A percentile compares a stretch with the other conserved stretches of the same genome.
phyloP scores from a whole-genome alignment of 2,329 filamentous ascomycete species.

The Pyricularia sp. region DNA sequence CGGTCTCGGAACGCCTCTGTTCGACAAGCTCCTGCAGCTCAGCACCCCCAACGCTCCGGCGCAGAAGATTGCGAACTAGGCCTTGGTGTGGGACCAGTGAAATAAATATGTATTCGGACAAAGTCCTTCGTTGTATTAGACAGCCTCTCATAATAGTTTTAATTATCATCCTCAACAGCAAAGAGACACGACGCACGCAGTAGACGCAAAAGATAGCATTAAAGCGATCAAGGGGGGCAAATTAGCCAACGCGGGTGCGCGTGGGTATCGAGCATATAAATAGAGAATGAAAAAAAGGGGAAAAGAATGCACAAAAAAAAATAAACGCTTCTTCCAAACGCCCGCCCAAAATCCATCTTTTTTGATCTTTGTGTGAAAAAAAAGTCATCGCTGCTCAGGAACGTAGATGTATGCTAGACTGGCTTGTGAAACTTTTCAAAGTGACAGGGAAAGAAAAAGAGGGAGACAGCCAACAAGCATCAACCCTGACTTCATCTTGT shows the following conservation, averaged over 20 bases:
- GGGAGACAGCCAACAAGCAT: too few relatives aligned
- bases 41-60: neutral
- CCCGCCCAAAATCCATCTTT: neutral
- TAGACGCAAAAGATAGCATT: neutral
- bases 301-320: neutral
- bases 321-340: neutral
- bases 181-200: neutral
- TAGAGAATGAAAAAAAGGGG: too few relatives aligned
- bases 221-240: neutral
- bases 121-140: too few relatives aligned
- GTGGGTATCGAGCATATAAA: neutral
- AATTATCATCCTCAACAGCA: neutral
- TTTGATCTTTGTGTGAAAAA: neutral
- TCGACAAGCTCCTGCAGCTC: slow-evolving; percentile 9
- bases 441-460: neutral
- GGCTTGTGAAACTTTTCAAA: neutral
- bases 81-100: neutral
- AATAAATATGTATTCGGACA: neutral
- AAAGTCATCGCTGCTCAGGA: neutral
- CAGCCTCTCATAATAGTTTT: neutral
- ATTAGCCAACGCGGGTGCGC: neutral
- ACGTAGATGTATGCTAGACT: neutral
- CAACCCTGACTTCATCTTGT: neutral
- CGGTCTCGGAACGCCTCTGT: slow-evolving; percentile 9
- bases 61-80: neutral